phyloP scores from a whole-genome alignment of 2,329 filamentous ascomycete species.

The Aspergillus alliaceus region DNA sequence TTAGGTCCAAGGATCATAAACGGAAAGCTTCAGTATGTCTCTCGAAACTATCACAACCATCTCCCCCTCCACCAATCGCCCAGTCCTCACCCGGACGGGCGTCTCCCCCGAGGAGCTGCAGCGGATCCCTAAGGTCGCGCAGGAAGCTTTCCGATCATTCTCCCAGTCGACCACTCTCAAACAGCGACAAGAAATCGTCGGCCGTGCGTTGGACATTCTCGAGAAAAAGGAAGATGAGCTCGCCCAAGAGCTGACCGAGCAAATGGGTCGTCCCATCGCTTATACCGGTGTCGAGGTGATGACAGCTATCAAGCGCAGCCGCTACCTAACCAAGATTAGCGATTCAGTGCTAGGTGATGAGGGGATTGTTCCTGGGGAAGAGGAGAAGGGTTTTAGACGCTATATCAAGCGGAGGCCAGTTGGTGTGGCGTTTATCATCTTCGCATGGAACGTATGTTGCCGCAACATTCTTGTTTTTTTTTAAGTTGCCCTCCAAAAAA shows the following conservation, averaged over 20 bases:
- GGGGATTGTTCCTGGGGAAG: constrained; percentile 52
- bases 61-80: constrained; percentile 84
- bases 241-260: constrained; percentile 80
- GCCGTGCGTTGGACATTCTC: constrained; percentile 73
- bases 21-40: constrained; percentile 40
- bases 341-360: constrained; percentile 71
- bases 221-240: constrained; percentile 73
- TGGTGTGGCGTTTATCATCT: constrained; percentile 83
- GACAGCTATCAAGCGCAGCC: constrained; percentile 80
- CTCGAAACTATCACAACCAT: constrained; percentile 70
- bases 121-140: constrained; percentile 68
- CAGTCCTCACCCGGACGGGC: constrained; percentile 76
- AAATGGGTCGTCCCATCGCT: constrained; percentile 92
- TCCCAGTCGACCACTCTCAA: constrained; percentile 73
- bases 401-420: constrained; percentile 87
- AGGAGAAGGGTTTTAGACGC: constrained; percentile 82
- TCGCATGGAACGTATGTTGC: constrained; percentile 87
- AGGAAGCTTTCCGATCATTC: constrained; percentile 74
- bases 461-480: constrained; percentile 1
- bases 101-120: constrained; percentile 69
- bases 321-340: constrained; percentile 83
- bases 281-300: constrained; percentile 81
- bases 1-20: neutral
- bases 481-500: neutral
- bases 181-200: constrained; percentile 77